Percentiles rank a stretch among this genome's conserved stretches.
Evolutionary conservation across 108 stramenopile genomes (phyloP).

Genomic region (Fragilariopsis cylindrus): DNA sequence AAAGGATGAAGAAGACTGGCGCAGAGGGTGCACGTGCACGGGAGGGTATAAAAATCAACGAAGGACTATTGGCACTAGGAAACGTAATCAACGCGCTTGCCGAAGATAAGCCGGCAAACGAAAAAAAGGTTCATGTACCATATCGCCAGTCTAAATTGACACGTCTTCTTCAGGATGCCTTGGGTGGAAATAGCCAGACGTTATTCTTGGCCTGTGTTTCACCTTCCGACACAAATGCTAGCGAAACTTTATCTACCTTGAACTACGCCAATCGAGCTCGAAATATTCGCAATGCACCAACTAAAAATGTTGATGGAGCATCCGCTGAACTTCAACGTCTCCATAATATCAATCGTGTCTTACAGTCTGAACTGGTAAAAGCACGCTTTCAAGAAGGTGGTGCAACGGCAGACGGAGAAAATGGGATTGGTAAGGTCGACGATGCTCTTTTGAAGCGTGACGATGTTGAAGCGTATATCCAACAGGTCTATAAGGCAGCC

Average conservation of each 20-base stretch:
- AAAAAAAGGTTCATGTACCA: conserved; percentile 80
- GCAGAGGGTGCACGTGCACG: conserved; percentile 82
- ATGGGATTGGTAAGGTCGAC: conserved; percentile 49
- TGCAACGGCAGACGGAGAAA: conserved; percentile 3
- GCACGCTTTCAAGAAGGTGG: conserved; percentile 37
- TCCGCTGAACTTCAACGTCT: conserved; percentile 84
- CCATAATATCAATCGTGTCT: conserved; percentile 52
- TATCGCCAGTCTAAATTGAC: conserved; percentile 95
- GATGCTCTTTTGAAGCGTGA: conserved; percentile 53
- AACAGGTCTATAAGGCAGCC: conserved; percentile 45
- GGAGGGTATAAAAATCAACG: conserved; percentile 96
- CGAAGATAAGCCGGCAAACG: conserved; percentile 65
- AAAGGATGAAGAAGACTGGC: conserved; percentile 95
- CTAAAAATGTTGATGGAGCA: conserved; percentile 79
- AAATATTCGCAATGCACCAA: conserved; percentile 90
- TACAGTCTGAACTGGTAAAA: conserved; percentile 74
- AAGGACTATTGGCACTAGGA: conserved; percentile 95
- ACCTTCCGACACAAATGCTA: conserved; percentile 88
- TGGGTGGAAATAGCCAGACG: conserved; percentile 97
- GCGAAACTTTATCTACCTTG: conserved; percentile 92
- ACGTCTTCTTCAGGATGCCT: conserved; percentile 91
- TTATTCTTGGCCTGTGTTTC: conserved; percentile 92
- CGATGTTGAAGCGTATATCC: conserved; percentile 66
- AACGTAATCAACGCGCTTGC: conserved; percentile 98
- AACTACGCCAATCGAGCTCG: conserved; percentile 95